Percentiles rank a stretch among this genome's conserved stretches.
Evolutionary conservation across 2,329 filamentous ascomycete genomes (phyloP).

Genomic region (Clonostachys solani): DNA sequence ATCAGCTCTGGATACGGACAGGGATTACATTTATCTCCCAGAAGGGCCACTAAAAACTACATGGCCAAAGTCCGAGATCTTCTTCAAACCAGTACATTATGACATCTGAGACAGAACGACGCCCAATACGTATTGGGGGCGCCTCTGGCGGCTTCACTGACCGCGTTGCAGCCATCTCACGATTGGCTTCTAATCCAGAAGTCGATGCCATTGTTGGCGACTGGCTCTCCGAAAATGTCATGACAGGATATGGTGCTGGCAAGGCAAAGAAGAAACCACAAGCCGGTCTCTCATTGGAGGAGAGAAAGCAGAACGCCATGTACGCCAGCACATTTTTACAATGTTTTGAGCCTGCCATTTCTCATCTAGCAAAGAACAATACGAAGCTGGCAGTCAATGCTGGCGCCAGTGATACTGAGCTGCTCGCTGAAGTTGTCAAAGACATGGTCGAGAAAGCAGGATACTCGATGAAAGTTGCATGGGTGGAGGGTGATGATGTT

Average conservation of each 20-base stretch:
- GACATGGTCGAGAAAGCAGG: slow-evolving; percentile 13
- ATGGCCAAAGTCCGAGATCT: no score
- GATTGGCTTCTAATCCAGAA: slow-evolving; percentile 4
- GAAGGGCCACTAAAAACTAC: no score
- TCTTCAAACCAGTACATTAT: no score
- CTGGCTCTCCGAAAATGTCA: slow-evolving; percentile 15
- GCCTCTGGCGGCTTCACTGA: slow-evolving; percentile 9
- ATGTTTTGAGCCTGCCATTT: slow-evolving; percentile 7
- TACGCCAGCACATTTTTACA: slow-evolving; percentile 19
- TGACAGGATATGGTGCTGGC: slow-evolving; percentile 18
- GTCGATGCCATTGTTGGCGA: slow-evolving; percentile 6
- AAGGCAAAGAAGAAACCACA: background rate
- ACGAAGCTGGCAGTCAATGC: slow-evolving; percentile 6
- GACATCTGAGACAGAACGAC: background rate
- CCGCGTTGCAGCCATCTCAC: slow-evolving; percentile 3
- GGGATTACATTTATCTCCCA: no score
- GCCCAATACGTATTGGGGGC: slow-evolving; percentile 7
- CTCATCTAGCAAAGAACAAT: slow-evolving; percentile 6
- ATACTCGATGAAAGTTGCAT: slow-evolving; percentile 9
- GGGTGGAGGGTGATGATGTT: slow-evolving; percentile 10
- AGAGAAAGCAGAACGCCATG: slow-evolving; percentile 8
- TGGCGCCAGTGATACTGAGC: slow-evolving; percentile 3
- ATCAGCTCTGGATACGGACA: no score
- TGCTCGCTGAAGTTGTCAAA: slow-evolving; percentile 1
- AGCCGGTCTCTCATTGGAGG: slow-evolving; percentile 5